Base-by-base conservation (phyloP, 2,329 filamentous ascomycete species). In the Cyphellophora europaea region DNA sequence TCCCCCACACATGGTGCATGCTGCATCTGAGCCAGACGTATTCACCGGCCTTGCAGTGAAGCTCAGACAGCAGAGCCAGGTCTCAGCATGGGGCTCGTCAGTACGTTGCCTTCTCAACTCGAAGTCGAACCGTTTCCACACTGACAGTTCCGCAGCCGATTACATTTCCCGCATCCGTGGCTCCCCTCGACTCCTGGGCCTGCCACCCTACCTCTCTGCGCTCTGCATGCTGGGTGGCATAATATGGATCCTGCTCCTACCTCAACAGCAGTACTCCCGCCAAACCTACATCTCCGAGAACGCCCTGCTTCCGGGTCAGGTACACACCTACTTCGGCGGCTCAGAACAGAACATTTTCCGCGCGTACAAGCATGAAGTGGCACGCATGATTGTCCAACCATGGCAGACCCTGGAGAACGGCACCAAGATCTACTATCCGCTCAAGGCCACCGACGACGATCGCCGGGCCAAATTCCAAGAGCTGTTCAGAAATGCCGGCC, bases 261-360 rank as follows among this genome's bases (percentile, higher is more conserved):
- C 91, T 3, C 71, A 96, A 35, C 74, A 96, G 59, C 75, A 88
- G 47, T 94, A 96, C 65, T 94, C 87, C 33, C 78, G 91, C 46
- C 72, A 75, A 41, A 98, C 89, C 1, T 98, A 98, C 59, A 91
- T 98, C 38, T 96, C 89, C 28, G 91, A 98, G 59, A 98, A 98
- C 57, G 91, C 91, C 8, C 76, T 98, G 19, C 68, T 98, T 11
- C 91, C 91, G 0, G 91, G 88, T 2, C 91, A 98, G 60, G 91
- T 96, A 6, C 89, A 96, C 62, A 94, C 91, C 2, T 98, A 98
- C 61, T 98, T 98, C 55, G 80, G 84, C 5, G 91, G 91, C 12
- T 94, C 86, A 58, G 91, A 98, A 56, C 88, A 96, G 65, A 83
- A 95, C 58, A 76, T 96, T 45, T 88, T 96, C 53, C 74, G 87